These are phyloP conservation scores for Aspergillus conjunctus DNA, from an alignment of 495 filamentous ascomycete species.

Conservation along the genomic window DNA sequence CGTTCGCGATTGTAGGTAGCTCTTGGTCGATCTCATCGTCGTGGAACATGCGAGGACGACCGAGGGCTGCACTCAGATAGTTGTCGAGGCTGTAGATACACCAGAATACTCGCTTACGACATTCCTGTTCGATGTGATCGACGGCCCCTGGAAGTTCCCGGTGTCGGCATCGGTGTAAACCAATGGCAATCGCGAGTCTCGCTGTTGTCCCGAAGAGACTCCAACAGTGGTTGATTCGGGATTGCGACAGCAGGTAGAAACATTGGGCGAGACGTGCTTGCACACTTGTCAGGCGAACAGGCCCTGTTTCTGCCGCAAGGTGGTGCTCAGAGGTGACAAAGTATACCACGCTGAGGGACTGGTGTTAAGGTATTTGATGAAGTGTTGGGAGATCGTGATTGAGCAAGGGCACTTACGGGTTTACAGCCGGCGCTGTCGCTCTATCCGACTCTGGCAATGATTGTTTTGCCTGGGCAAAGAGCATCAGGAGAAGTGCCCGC, in stretches of 20 bases:
- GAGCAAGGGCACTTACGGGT: conserved; percentile 14
- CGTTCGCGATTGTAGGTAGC: conserved; percentile 45
- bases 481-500: conserved; percentile 28
- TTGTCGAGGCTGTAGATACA: conserved; percentile 51
- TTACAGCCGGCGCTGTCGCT: conserved; percentile 11
- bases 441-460: conserved; percentile 16
- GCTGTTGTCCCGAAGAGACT: conserved; percentile 44
- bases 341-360: conserved; percentile 23
- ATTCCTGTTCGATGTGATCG: conserved; percentile 30
- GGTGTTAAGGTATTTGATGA: not conserved
- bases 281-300: conserved; percentile 34
- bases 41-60: conserved; percentile 45
- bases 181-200: conserved; percentile 37
- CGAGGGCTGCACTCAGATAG: conserved; percentile 47
- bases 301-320: conserved; percentile 33
- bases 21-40: conserved; percentile 52
- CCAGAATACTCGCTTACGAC: conserved; percentile 52
- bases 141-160: conserved; percentile 18
- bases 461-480: conserved; percentile 29
- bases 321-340: conserved; percentile 31
- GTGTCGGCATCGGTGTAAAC: conserved; percentile 30
- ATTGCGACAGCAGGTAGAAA: conserved; percentile 38
- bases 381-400: not conserved
- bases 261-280: conserved; percentile 40
- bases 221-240: conserved; percentile 42